Evolutionary conservation across 108 stramenopile species (phyloP).

Genomic region (Epithemia pelagica): DNA sequence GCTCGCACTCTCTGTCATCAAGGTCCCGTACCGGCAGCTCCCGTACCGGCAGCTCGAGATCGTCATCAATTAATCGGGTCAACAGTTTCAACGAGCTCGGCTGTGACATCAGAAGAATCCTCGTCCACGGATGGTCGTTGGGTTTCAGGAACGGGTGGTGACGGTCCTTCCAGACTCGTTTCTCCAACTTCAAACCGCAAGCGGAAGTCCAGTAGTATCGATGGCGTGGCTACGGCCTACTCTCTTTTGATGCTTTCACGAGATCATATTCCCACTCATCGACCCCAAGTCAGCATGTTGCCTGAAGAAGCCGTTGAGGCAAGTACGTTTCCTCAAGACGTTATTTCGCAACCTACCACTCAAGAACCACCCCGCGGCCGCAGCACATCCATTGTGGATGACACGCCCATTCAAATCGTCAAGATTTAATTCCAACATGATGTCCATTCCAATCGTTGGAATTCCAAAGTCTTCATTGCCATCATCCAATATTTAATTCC

Average conservation of each 20-base stretch:
- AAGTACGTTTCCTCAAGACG: neutral
- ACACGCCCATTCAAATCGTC: no score
- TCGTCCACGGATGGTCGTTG: neutral
- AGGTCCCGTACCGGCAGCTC: neutral
- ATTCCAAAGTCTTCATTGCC: no score
- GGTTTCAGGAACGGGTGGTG: neutral
- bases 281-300: neutral
- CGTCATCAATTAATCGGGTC: no score
- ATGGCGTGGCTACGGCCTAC: neutral
- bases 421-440: no score
- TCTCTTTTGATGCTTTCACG: neutral
- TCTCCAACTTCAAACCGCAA: neutral
- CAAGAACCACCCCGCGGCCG: no score
- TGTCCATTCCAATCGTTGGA: no score
- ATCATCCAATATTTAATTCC: no score
- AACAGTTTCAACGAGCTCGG: neutral
- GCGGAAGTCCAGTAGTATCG: neutral
- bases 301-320: no score
- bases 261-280: neutral
- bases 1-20: neutral
- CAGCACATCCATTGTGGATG: no score
- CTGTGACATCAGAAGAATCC: neutral
- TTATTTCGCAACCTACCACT: no score
- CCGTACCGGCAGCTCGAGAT: no score
- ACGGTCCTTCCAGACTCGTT: neutral